phyloP scores from a whole-genome alignment of 2,329 filamentous ascomycete species.

The Alternaria atra region DNA sequence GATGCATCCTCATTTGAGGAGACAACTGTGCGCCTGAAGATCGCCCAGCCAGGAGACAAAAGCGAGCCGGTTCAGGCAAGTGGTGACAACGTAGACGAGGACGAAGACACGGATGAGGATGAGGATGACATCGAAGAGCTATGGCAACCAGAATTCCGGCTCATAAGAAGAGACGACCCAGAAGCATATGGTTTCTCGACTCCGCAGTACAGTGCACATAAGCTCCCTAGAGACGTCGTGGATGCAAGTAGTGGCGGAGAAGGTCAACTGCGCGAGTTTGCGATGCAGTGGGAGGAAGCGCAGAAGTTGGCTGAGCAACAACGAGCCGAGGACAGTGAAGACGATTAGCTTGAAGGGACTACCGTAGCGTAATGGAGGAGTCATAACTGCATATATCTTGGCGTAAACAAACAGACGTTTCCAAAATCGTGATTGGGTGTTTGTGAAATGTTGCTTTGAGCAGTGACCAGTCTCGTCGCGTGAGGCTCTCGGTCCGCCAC shows the following conservation, averaged over 20 bases:
- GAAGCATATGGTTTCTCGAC: conserved; percentile 87
- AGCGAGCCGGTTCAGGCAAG: background rate
- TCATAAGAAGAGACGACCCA: conserved; percentile 85
- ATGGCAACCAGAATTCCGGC: conserved; percentile 78
- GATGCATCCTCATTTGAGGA: conserved; percentile 16
- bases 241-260: conserved; percentile 68
- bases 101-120: conserved; percentile 44
- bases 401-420: conserved; percentile 17
- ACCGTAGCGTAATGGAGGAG: conserved; percentile 3
- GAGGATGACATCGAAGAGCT: conserved; percentile 64
- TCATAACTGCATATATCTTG: conserved; percentile 9
- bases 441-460: background rate
- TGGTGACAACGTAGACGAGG: conserved; percentile 5
- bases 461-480: conserved; percentile 20
- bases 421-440: conserved; percentile 16
- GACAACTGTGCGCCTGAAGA: conserved; percentile 42
- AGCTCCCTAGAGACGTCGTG: conserved; percentile 92
- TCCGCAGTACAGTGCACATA: conserved; percentile 92
- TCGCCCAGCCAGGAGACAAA: conserved; percentile 14
- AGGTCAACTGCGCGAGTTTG: conserved; percentile 77
- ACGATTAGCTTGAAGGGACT: conserved; percentile 33
- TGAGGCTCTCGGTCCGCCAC: conserved; percentile 18
- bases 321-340: conserved; percentile 49
- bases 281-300: conserved; percentile 59
- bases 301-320: conserved; percentile 54